Evolutionary conservation across 1,284 basidiomycete genomes (phyloP).

Genomic region (Microbotryum violaceum): DNA sequence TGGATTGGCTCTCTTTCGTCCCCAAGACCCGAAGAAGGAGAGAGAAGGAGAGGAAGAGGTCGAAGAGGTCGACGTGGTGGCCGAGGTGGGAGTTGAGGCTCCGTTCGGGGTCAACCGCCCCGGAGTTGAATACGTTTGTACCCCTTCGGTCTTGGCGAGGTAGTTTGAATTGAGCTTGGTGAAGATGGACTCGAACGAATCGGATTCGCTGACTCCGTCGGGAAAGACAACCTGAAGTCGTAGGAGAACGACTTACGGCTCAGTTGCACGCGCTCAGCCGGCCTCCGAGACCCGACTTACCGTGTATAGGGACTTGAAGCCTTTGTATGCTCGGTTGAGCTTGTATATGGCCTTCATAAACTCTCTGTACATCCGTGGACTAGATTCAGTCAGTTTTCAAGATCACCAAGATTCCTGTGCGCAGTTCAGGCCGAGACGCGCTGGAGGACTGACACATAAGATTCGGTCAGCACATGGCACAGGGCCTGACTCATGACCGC

Average conservation of each 20-base stretch:
- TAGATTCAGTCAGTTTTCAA: not conserved
- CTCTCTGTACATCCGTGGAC: not conserved
- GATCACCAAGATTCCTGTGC: not conserved
- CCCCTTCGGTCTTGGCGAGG: constrained; percentile 4
- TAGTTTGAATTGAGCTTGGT: constrained; percentile 31
- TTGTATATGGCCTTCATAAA: constrained; percentile 32
- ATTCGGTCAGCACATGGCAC: constrained; percentile 30
- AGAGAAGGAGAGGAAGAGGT: not conserved
- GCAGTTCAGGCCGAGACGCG: not conserved
- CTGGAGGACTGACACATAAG: constrained; percentile 11
- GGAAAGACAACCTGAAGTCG: constrained; percentile 30
- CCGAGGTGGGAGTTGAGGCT: not conserved
- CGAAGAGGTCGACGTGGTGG: not conserved
- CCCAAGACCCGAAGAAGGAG: constrained; percentile 16
- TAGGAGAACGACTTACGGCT: not conserved
- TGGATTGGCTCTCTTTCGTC: constrained; percentile 1
- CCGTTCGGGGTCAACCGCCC: not conserved
- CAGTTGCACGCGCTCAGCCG: not conserved
- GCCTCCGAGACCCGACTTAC: not conserved
- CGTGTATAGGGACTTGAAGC: constrained; percentile 17
- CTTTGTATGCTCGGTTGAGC: constrained; percentile 32
- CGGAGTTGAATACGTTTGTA: not conserved
- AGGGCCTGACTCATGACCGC: constrained; percentile 29
- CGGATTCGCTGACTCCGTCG: constrained; percentile 16
- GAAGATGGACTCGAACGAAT: constrained; percentile 26